Evolutionary conservation across 805 yeast genomes (phyloP).

Genomic region (Candida nemodendra): DNA sequence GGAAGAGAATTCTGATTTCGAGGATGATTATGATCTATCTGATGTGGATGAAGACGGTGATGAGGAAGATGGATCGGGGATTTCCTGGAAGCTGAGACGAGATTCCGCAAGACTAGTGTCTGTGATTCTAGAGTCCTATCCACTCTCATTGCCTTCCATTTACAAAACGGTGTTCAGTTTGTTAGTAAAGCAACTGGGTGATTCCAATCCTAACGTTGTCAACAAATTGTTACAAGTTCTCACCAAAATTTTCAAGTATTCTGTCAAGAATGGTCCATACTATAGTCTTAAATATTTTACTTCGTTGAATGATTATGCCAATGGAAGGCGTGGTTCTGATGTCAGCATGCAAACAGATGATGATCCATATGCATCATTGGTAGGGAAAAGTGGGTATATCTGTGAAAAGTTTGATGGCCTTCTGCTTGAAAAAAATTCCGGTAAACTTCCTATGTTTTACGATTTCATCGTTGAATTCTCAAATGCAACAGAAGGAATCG

Average conservation of each 20-base stretch:
- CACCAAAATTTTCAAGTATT: conserved; percentile 36
- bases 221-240: conserved; percentile 47
- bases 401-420: conserved; percentile 21
- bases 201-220: conserved; percentile 49
- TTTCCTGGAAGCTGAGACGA: conserved; percentile 62
- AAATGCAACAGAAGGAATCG: conserved; percentile 27
- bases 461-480: conserved; percentile 28
- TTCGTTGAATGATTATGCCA: conserved; percentile 21
- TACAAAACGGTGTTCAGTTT: conserved; percentile 32
- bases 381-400: conserved; percentile 8
- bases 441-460: conserved; percentile 21
- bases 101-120: conserved; percentile 46
- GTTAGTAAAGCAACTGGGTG: conserved; percentile 38
- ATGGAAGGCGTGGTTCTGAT: conserved; percentile 36
- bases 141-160: conserved; percentile 35
- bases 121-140: conserved; percentile 37
- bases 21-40: conserved; percentile 41
- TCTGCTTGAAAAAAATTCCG: conserved; percentile 13
- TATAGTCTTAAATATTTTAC: conserved; percentile 29
- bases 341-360: conserved; percentile 36
- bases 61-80: conserved; percentile 36
- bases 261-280: conserved; percentile 32
- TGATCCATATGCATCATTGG: conserved; percentile 28
- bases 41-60: conserved; percentile 48
- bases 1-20: conserved; percentile 36